Conservation (phyloP, 176 grass and related monocot species). For the Aegilops sharonensis region DNA sequence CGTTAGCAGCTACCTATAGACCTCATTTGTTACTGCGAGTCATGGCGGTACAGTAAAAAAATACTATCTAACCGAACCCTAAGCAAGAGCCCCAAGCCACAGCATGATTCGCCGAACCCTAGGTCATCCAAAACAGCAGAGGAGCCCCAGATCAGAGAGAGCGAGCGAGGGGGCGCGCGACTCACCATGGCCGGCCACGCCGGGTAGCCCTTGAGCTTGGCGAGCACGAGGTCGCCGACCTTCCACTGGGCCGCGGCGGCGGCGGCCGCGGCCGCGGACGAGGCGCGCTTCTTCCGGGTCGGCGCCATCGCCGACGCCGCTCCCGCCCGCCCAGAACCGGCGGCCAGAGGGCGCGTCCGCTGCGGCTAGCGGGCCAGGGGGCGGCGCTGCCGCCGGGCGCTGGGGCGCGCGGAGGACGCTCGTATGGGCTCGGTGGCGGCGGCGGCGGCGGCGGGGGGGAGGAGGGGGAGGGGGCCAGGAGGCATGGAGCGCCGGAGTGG, state of each 20-base stretch:
- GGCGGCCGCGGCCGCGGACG: constrained; percentile 46
- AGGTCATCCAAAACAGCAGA: background rate
- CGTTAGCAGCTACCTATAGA: background rate
- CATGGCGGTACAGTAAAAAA: background rate
- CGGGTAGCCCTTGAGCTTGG: constrained; percentile 97
- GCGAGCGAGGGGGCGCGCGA: background rate
- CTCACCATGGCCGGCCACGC: constrained; percentile 94
- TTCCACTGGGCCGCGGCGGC: constrained; percentile 79
- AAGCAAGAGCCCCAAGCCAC: background rate
- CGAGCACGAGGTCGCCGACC: constrained; percentile 97
- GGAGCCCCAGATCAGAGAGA: constrained; percentile 33
- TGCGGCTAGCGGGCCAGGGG: constrained; percentile 25
- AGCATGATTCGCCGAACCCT: constrained; percentile 7
- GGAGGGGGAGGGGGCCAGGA: constrained; percentile 12
- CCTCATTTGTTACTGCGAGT: background rate
- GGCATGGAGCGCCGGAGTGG: constrained; percentile 43
- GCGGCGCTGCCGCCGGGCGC: constrained; percentile 23
- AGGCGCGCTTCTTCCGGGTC: constrained; percentile 56
- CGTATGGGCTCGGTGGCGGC: constrained; percentile 7
- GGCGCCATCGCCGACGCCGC: constrained; percentile 66
- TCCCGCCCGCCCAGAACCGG: constrained; percentile 28
- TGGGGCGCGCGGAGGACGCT: background rate
- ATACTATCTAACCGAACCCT: background rate
- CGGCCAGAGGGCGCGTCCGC: background rate
- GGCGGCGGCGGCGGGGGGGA: constrained; percentile 10